Percentiles rank a stretch among this genome's conserved stretches.
Evolutionary conservation across 345 rosid species (phyloP).

Genomic region (Salix brachista): DNA sequence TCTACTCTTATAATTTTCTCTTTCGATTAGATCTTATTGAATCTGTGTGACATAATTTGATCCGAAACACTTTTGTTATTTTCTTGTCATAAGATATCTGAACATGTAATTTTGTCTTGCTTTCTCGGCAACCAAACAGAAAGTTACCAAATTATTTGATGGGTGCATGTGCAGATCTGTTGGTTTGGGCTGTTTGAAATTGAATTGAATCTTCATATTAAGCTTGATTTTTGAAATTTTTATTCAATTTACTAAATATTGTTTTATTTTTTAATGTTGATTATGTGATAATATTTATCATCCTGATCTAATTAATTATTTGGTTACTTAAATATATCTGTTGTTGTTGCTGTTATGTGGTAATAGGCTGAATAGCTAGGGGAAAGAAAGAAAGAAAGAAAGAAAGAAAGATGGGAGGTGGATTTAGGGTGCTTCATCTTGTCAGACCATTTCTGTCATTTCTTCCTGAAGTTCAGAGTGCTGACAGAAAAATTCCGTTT

Average conservation of each 20-base stretch:
- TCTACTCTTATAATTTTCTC: not conserved
- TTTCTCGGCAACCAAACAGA: constrained; percentile 5
- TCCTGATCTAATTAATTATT: not conserved
- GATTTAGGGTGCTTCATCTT: constrained; percentile 71
- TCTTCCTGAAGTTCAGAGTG: constrained; percentile 71
- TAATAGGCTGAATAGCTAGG: constrained; percentile 4
- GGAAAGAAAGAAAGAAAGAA: too few relatives aligned
- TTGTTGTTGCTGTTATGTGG: not conserved
- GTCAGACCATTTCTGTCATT: constrained; percentile 68
- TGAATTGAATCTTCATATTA: not conserved
- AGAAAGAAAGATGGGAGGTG: constrained; percentile 53
- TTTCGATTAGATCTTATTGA: not conserved
- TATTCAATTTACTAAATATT: not conserved
- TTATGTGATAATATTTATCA: not conserved
- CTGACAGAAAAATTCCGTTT: constrained; percentile 67
- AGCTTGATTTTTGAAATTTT: not conserved
- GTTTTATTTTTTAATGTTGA: not conserved
- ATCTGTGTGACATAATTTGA: not conserved
- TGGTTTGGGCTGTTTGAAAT: not conserved
- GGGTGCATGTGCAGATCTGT: constrained; percentile 5
- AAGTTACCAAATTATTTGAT: not conserved
- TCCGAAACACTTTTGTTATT: not conserved
- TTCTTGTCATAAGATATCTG: constrained; percentile 2
- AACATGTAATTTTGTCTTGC: not conserved
- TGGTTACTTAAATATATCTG: not conserved